Base-by-base conservation (phyloP, 2,329 filamentous ascomycete genomes). In the Alternaria gansuensis region DNA sequence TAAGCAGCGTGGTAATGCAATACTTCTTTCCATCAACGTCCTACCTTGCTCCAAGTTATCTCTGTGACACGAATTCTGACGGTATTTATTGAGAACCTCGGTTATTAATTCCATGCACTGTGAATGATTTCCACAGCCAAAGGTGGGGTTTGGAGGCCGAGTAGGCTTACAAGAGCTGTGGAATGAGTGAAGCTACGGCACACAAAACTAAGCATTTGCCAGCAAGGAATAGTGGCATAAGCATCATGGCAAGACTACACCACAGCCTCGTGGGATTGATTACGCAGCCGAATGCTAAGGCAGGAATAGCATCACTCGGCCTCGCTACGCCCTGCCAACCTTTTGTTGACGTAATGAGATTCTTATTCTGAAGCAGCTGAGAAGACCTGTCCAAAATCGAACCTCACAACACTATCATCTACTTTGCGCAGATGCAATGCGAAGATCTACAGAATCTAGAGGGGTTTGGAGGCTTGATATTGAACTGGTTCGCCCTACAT, bases 1-100 rank as follows among this genome's bases (percentile, higher is more conserved):
- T 55, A 57, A 56, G 51, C 59, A 62, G 61, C 57, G 57, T 62
- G 66, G 64, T 67, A 68, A 68, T 65, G 59, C 61, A 64, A 67
- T 36, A 50, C 39, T 59, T 49, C 14, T 52, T 55, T 45, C 34
- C 39, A 50, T 59, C 39, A 46, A 11, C 8, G 33, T 21, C 34
- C 14, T n/a, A 11, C 8, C 23, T 24, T 6, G 23, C 13, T 17
- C 39, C 21, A 41, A 41, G 39, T 41, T 3, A 41, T n/a, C 21
- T 31, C 10, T 9, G 5, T 31, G 7, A 31, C 29, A 31, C 10
- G 7, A 31, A 2, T 31, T 31, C 4, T 31, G 3, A 31, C 10
- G 29, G 9, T 6, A 31, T 10, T 31, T 31, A 17, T 9, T 31
- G 29, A 31, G 8, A 9, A 31, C 29, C 29, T 9, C 10, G 29